Evolutionary conservation across 345 rosid species (phyloP), one percentile per base, ranked within the genome.

Genomic region (Citropsis articulata): DNA sequence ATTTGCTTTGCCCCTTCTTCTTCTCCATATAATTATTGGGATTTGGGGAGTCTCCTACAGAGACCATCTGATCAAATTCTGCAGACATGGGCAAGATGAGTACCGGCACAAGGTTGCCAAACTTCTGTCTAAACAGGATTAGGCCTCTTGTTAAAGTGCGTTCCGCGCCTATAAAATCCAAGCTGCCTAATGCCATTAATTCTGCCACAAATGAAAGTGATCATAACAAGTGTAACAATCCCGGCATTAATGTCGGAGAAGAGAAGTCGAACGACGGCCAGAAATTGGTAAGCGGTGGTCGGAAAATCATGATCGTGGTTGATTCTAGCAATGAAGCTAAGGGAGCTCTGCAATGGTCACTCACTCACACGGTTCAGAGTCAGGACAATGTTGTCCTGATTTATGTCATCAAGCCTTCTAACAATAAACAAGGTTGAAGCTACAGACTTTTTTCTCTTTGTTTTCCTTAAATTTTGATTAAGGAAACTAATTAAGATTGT

Each of bases 331-430:
- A 81, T 38, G 96, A 95, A 81, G 86, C 98, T 21, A 92, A 91
- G 84, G 89, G 87, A 61, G 99, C 98, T 81, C 24, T 95, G 3
- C 98, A 90, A 40, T 95, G 99, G 99, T 92, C 97, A 42, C 92
- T 95, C 25, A 89, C 97, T 38, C 99, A 93, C 67, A 85, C 96
- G 60, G 90, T 90, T 75, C 98, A 93, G 86, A 83, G 82, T 77
- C 91, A 92, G 63, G 98, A 95, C 80, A 85, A 79, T 31, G 61
- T 95, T 64, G 60, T 93, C 84, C 96, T 95, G 69, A 90, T 95
- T 72, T 79, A 91, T 35, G 93, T 92, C 48, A 75, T 85, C 68
- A 92, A 91, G 72, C 87, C 91, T 3, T 86, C 84, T 61, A 18
- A 7, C 19, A 16, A 66, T 35, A 85, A 84, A 75, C 89, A 81